These are phyloP conservation scores for Thozetella sp. DNA, from an alignment of 495 filamentous ascomycete species.

Conservation along the genomic window DNA sequence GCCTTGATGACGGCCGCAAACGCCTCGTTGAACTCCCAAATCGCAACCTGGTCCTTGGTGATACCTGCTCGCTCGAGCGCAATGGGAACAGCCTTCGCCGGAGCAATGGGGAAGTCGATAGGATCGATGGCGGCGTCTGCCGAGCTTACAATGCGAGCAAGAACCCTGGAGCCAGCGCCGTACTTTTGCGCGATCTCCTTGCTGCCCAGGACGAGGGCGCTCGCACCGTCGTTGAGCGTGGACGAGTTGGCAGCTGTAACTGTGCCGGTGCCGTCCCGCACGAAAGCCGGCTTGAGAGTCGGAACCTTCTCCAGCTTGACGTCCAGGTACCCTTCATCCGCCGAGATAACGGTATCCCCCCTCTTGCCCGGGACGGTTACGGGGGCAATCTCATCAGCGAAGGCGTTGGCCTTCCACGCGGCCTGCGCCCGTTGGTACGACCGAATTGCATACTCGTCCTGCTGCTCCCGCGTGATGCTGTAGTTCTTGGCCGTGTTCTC, in stretches of 20 bases:
- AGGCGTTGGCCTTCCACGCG: conserved; percentile 80
- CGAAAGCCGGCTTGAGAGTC: conserved; percentile 87
- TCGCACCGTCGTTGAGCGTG: conserved; percentile 92
- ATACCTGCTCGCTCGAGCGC: conserved; percentile 89
- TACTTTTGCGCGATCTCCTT: conserved; percentile 75
- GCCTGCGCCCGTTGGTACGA: conserved; percentile 86
- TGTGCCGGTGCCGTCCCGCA: conserved; percentile 80
- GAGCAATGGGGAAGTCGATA: conserved; percentile 94
- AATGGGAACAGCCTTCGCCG: conserved; percentile 88
- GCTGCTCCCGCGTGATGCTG: conserved; percentile 74
- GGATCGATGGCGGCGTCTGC: conserved; percentile 93
- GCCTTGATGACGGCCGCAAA: conserved; percentile 97
- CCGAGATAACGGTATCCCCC: conserved; percentile 74
- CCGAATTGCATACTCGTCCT: conserved; percentile 88
- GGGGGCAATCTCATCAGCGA: conserved; percentile 83
- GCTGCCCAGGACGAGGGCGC: conserved; percentile 83
- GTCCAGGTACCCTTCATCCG: conserved; percentile 87
- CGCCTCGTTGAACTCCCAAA: conserved; percentile 99
- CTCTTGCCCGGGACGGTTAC: conserved; percentile 85
- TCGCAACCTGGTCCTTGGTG: conserved; percentile 80
- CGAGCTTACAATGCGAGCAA: conserved; percentile 81
- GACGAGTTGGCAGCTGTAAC: conserved; percentile 94
- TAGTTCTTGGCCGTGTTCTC: conserved; percentile 92
- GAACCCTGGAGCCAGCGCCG: conserved; percentile 69
- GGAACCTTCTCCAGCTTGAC: conserved; percentile 83